Evolutionary conservation across 306 rosid species (phyloP).

Genomic region (Prunus mira): DNA sequence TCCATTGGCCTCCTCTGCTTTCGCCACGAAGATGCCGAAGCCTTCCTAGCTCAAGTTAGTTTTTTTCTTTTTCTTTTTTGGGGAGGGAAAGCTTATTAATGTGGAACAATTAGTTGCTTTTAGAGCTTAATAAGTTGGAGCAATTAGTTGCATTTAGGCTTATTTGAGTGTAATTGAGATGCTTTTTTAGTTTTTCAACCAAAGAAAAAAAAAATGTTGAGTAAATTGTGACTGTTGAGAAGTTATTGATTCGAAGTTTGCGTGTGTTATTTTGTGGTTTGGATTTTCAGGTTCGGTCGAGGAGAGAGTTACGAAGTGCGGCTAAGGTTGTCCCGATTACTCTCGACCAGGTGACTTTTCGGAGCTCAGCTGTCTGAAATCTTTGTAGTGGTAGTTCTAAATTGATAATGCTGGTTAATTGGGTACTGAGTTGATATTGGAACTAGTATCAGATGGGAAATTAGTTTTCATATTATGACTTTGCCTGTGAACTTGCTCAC

Average conservation of each 20-base stretch:
- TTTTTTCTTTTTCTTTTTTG: neutral
- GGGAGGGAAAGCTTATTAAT: neutral
- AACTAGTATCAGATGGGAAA: neutral
- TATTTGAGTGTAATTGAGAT: neutral
- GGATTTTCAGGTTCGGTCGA: conserved; percentile 41
- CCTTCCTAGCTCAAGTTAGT: conserved; percentile 81
- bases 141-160: neutral
- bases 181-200: neutral
- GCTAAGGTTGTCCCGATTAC: conserved; percentile 83
- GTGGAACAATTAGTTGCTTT: neutral
- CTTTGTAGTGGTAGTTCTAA: neutral
- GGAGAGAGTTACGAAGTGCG: conserved; percentile 65
- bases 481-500: neutral
- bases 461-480: neutral
- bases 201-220: neutral
- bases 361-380: neutral
- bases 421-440: neutral
- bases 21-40: conserved; percentile 90
- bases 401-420: neutral
- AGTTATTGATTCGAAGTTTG: neutral
- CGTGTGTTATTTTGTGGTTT: neutral
- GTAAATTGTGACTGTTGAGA: neutral
- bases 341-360: conserved; percentile 73
- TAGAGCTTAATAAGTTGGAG: neutral
- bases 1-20: conserved; percentile 92